Percentiles rank a stretch among this genome's conserved stretches.
These are phyloP conservation scores for Penicillium sp. DNA, from an alignment of 2,329 filamentous ascomycete genomes.

Conservation along the genomic window DNA sequence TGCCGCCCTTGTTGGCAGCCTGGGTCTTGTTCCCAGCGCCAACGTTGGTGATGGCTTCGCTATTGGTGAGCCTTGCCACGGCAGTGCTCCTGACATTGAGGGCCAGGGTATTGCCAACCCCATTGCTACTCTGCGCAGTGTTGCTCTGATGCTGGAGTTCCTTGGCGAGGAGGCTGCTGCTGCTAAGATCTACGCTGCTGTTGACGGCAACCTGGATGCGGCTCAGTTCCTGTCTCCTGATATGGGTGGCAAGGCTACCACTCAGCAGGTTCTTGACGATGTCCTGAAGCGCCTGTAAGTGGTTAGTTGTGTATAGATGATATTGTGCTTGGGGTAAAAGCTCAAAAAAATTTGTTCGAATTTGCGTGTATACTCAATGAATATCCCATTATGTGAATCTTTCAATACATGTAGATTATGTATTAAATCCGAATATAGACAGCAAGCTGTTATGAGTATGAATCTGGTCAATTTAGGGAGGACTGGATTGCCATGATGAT, in stretches of 20 bases:
- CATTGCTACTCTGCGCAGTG: conserved; percentile 88
- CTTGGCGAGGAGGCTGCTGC: conserved; percentile 83
- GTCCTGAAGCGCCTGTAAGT: conserved; percentile 76
- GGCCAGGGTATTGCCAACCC: conserved; percentile 92
- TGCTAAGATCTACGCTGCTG: conserved; percentile 84
- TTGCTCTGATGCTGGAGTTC: conserved; percentile 95
- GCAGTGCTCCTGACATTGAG: conserved; percentile 92
- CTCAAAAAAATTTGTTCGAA: background rate
- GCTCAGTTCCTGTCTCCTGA: conserved; percentile 83
- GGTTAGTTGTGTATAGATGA: conserved; percentile 16
- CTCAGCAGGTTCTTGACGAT: conserved; percentile 82
- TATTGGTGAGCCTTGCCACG: conserved; percentile 97
- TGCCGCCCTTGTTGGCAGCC: conserved; percentile 84
- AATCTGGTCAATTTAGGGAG: too few species aligned
- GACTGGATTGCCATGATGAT: too few species aligned
- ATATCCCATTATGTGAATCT: background rate
- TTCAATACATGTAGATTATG: background rate
- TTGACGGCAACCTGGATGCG: conserved; percentile 86
- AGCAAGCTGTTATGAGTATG: background rate
- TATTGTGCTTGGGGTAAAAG: background rate
- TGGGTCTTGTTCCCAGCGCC: conserved; percentile 90
- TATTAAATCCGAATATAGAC: background rate
- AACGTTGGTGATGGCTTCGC: conserved; percentile 94
- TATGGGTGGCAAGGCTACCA: conserved; percentile 82
- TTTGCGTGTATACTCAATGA: background rate